Base-by-base conservation (phyloP, 75 land plant species). In the Pinus taeda region DNA sequence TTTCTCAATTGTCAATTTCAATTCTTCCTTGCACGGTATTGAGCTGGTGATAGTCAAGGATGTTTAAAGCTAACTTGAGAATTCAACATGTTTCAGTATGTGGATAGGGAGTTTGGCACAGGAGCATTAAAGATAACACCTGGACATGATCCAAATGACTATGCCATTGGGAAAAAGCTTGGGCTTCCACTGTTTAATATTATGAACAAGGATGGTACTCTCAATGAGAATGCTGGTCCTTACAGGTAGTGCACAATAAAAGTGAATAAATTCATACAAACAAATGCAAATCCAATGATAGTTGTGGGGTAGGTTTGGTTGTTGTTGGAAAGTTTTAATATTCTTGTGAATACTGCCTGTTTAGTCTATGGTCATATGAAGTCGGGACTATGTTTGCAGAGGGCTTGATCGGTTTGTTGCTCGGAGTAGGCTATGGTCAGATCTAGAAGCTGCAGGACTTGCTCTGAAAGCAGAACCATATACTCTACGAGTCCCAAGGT, bases 81-180 rank as follows among this genome's bases (percentile, higher is more conserved):
- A 9, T 45, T 69, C 26, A 6, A 69, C 39, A 49, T 72, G 33
- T 74, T 20, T 60, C 86, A 96, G 99, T 79, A 87, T 81, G 99
- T 96, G 56, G 97, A 96, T 81, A 88, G 83, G 77, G 97, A 92
- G 6, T 94, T 96, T 78, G 99, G 99, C 71, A 96, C 97, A 33
- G 97, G 97, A 65, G 95, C 93, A 12, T 71, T 97, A 85, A 94
- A 97, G 87, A 94, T 97, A 81, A 97, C 98, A 78, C 99, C 99
- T 63, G 99, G 95, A 3, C 99, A 94, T 85, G 99, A 97, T 83
- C 97, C 85, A 15, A 94, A 94, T 88, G 99, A 97, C 56, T 97
- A 94, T 71, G 88, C 83, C 74, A 93, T 92, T 82, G 99, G 95
- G 59, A 82, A 90, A 78, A 97, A 92, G 74, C 84, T 89, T 63